These are phyloP conservation scores for Tetrapisispora namnaoensis DNA, from an alignment of 805 yeast species.

Conservation along the genomic window DNA sequence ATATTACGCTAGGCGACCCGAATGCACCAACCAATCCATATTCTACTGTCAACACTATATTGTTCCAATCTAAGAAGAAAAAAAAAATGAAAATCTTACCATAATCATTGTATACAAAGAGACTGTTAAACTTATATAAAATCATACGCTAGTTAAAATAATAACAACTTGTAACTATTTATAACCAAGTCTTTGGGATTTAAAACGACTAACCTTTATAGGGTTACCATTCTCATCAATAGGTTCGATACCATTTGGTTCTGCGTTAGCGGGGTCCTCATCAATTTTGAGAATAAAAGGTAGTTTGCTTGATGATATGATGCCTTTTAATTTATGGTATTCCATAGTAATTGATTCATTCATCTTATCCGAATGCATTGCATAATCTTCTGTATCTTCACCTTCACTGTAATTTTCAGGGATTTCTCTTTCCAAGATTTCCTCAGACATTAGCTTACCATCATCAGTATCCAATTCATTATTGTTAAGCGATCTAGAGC, in stretches of 20 bases:
- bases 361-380: constrained; percentile 26
- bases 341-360: constrained; percentile 42
- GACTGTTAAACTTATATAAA: neutral
- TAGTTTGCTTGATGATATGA: constrained; percentile 16
- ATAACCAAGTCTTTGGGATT: constrained; percentile 7
- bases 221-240: constrained; percentile 56
- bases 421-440: constrained; percentile 27
- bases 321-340: constrained; percentile 46
- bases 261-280: constrained; percentile 27
- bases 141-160: neutral
- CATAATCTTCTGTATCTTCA: constrained; percentile 8
- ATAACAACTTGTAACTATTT: neutral
- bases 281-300: constrained; percentile 16
- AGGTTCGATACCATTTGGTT: constrained; percentile 55
- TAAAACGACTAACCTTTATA: constrained; percentile 55
- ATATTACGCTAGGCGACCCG: constrained; percentile 3
- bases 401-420: constrained; percentile 13
- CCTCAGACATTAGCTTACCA: constrained; percentile 19
- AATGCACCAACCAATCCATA: constrained; percentile 3
- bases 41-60: constrained; percentile 1
- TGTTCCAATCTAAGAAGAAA: neutral
- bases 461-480: constrained; percentile 11
- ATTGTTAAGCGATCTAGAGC: neutral
- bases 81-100: neutral
- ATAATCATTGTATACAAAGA: neutral